Percentiles rank a stretch among this genome's conserved stretches.
phyloP scores from a whole-genome alignment of 192 early-diverging fungal genomes.

The Coemansia sp. region DNA sequence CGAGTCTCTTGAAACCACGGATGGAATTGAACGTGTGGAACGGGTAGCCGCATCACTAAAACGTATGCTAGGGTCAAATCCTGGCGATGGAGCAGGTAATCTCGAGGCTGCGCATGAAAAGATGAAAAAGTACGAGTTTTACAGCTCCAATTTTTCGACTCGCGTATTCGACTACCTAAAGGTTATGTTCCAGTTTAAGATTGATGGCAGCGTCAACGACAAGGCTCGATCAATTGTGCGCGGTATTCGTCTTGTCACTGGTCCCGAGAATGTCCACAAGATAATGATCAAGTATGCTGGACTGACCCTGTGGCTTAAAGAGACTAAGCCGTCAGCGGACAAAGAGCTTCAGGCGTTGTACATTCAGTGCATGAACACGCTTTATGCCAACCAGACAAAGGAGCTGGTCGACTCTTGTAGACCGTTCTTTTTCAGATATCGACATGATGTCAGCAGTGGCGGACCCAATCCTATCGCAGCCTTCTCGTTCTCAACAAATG shows the following conservation, averaged over 20 bases:
- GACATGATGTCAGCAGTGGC: slow-evolving; percentile 30
- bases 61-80: slow-evolving; percentile 60
- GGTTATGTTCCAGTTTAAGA: slow-evolving; percentile 62
- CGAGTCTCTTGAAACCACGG: slow-evolving; percentile 61
- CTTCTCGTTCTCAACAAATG: slow-evolving; percentile 32
- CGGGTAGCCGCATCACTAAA: slow-evolving; percentile 65
- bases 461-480: slow-evolving; percentile 22
- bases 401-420: slow-evolving; percentile 58
- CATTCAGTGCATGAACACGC: slow-evolving; percentile 54
- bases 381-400: slow-evolving; percentile 53
- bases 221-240: slow-evolving; percentile 29
- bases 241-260: slow-evolving; percentile 40
- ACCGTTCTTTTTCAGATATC: slow-evolving; percentile 31
- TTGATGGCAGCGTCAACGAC: slow-evolving; percentile 56
- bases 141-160: slow-evolving; percentile 63
- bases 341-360: slow-evolving; percentile 72
- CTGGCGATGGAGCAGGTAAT: slow-evolving; percentile 54
- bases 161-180: slow-evolving; percentile 65
- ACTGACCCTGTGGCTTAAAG: slow-evolving; percentile 68
- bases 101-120: slow-evolving; percentile 59
- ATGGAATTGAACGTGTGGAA: slow-evolving; percentile 61
- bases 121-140: slow-evolving; percentile 63
- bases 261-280: slow-evolving; percentile 64
- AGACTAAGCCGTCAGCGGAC: slow-evolving; percentile 67
- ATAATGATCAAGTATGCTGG: slow-evolving; percentile 64